Evolutionary conservation across 768 basidiomycete species (phyloP), one percentile per base, ranked within the genome.

Genomic region (Mycena chlorophos): DNA sequence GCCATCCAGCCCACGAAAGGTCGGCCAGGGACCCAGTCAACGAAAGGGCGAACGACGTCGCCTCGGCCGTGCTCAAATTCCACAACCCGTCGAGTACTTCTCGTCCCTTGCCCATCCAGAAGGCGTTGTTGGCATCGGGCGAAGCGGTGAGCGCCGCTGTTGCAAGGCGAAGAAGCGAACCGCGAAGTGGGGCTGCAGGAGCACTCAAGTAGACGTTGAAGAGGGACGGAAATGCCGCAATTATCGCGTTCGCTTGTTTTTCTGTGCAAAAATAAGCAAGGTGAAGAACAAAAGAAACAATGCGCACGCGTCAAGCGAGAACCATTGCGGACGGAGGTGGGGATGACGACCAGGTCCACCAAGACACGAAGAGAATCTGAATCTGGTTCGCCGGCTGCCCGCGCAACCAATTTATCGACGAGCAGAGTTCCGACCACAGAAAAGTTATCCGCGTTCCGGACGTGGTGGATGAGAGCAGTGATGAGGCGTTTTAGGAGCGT

Each of bases 381-480:
- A 40, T 69, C 65, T 23, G 65, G 61, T 4, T 63, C 54, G 2
- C 54, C 49, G 46, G 69, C 68, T 29, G 68, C 54, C 16, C 58
- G 34, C 1, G 62, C 39, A 14, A 65, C 58, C 53, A 83, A 73
- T 38, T 71, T 70, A 26, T 73, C 66, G 1, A 84, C 65, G 3
- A 92, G 61, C 10, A 81, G 61, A 17, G 89, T 83, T 2, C 79
- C 78, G 2, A 91, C 61, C 0, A 78, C 64, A 4, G 78, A 66
- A 66, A 89, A 92, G 47, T 86, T 80, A 22, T 88, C 84, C 0
- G 87, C 71, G 22, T 77, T 77, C 60, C 87, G 87, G 68, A 87
- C 86, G 63, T 96, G 92, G 65, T 96, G 94, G 19, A 89, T 83
- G 12, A 93, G 71, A 1, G 92, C 86, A 0, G 92, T 95, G 2